Conservation (phyloP, 2,329 filamentous ascomycete genomes). For the Akanthomyces dipterigenus region DNA sequence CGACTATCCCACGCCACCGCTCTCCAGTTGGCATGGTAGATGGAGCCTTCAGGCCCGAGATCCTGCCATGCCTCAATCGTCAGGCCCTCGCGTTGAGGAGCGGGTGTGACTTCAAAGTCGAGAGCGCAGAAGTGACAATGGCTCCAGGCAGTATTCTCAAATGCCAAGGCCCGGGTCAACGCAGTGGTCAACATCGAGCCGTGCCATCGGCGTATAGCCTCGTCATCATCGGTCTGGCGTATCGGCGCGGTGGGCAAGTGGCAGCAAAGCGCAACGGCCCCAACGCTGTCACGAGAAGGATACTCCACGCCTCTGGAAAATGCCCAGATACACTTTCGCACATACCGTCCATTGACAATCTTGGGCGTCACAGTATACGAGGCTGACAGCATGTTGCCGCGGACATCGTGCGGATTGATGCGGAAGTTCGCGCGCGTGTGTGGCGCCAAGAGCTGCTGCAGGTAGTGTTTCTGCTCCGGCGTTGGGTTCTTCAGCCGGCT, state of each 20-base stretch:
- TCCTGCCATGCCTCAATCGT: neutral
- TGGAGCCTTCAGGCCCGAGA: neutral
- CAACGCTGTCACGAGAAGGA: too few relatives aligned
- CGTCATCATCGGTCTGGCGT: too few relatives aligned
- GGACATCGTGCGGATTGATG: too few relatives aligned
- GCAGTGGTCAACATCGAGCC: too few relatives aligned
- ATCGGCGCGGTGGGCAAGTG: too few relatives aligned
- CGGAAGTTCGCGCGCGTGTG: neutral
- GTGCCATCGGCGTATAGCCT: too few relatives aligned
- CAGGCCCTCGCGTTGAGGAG: neutral
- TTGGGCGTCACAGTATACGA: too few relatives aligned
- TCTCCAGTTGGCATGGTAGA: neutral
- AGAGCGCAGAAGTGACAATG: neutral
- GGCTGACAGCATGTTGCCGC: too few relatives aligned
- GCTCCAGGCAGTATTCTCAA: neutral
- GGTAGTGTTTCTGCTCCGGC: neutral
- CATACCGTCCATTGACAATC: too few relatives aligned
- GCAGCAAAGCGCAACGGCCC: too few relatives aligned
- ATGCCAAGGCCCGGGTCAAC: neutral
- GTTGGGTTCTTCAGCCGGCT: neutral
- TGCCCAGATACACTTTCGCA: too few relatives aligned
- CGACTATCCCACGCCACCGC: neutral
- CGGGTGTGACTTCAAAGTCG: neutral
- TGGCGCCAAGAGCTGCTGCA: neutral
- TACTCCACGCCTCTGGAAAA: too few relatives aligned